Conservation (phyloP, 1,284 basidiomycete genomes). For the Ceratobasidium sp. region DNA sequence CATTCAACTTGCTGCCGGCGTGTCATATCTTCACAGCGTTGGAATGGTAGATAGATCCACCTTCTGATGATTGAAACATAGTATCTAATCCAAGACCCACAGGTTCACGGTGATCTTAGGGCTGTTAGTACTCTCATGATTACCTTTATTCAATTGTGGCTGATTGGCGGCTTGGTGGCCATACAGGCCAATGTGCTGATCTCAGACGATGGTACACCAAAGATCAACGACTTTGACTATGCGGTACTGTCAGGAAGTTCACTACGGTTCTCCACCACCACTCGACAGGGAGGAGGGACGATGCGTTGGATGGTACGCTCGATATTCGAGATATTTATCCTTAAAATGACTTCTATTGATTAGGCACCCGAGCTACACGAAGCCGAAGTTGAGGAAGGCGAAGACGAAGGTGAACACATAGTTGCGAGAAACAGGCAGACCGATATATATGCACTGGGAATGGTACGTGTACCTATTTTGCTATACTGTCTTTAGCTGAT, state of each 20-base stretch:
- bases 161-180: no score
- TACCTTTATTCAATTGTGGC: no score
- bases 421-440: not conserved
- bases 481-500: no score
- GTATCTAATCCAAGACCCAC: not conserved
- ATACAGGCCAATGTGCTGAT: not conserved
- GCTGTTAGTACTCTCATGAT: not conserved
- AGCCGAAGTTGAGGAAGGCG: not conserved
- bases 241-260: not conserved
- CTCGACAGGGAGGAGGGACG: not conserved
- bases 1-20: not conserved
- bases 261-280: not conserved
- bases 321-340: no score
- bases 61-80: no score
- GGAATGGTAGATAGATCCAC: not conserved
- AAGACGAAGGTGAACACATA: no score
- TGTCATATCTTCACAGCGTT: not conserved
- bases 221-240: not conserved
- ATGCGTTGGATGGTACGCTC: not conserved
- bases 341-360: no score
- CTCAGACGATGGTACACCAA: not conserved
- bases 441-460: slow-evolving; percentile 3
- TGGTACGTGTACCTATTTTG: not conserved
- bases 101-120: slow-evolving; percentile 2
- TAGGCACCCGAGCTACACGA: not conserved